phyloP scores from a whole-genome alignment of 225 moss, liverwort and hornwort species.

The Climacium dendroides region DNA sequence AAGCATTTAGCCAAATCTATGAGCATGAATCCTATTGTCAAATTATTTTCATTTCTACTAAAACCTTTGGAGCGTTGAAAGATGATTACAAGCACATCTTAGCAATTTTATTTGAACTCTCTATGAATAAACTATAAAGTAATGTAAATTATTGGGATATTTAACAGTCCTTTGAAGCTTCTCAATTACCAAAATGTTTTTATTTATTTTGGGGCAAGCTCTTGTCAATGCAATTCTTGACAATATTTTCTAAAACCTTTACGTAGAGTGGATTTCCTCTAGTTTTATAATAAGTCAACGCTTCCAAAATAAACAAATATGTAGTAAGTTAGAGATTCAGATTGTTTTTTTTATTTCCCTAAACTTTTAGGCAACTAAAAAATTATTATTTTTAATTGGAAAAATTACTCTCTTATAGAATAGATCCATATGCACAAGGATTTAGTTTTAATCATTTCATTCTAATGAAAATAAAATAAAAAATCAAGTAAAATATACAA shows the following conservation, averaged over 20 bases:
- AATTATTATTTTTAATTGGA: neutral
- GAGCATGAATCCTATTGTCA: too few species aligned
- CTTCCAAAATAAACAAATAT: neutral
- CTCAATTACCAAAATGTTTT: too few species aligned
- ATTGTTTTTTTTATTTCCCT: neutral
- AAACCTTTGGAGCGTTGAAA: too few species aligned
- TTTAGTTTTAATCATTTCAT: neutral
- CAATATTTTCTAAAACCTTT: too few species aligned
- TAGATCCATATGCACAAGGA: neutral
- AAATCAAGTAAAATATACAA: neutral
- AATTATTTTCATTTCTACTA: too few species aligned
- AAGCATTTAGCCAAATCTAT: too few species aligned
- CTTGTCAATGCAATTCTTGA: neutral
- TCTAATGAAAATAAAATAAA: neutral
- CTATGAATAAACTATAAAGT: too few species aligned
- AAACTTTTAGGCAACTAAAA: neutral
- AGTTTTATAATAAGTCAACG: neutral
- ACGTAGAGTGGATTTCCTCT: neutral
- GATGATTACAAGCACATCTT: too few species aligned
- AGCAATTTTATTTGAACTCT: too few species aligned
- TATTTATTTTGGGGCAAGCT: neutral
- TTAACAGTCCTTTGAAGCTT: too few species aligned
- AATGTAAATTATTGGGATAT: too few species aligned
- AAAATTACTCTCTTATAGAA: neutral
- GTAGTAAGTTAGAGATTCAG: neutral